Base-by-base conservation (phyloP, 192 early-diverging fungal genomes). In the Backusella morwellensis region DNA sequence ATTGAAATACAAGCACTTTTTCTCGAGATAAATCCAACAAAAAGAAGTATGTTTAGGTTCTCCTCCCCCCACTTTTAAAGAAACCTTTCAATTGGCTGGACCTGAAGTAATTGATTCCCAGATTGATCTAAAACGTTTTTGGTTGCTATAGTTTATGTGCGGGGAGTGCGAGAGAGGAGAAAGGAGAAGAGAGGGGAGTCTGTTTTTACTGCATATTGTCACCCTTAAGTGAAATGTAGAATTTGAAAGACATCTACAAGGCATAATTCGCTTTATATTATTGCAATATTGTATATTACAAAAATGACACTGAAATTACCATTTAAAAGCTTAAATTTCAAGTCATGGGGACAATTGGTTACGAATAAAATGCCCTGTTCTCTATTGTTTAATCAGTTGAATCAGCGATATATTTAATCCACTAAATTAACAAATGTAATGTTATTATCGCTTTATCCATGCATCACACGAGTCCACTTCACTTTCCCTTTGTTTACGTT, bases 81-180 rank as follows among this genome's bases (percentile, higher is more conserved):
- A 56, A 21, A 21, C 8, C 8, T 56, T 56, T 56, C 54, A 21
- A 56, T 56, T 56, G 54, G 54, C 54, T 56, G 54, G 54, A 56
- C 54, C 54, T 56, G 54, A 56, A 56, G 54, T 56, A 56, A 56
- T 56, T 56, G 54, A 56, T 56, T 56, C 54, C 54, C 54, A 56
- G 54, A 56, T 56, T 56, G 54, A 56, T 56, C 54, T 56, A 56
- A 56, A 56, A 56, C 54, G 54, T 56, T 56, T 56, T 56, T 56
- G 54, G 54, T 56, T 56, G 54, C 54, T 56, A 56, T 56, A 21
- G 54, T 56, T 56, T 56, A 56, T 21, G 54, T 56, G 54, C 2
- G 54, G 54, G 54, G 54, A 32, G 32, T 32, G 32, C 2, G 32
- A 32, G 32, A 32, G 32, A 56, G 21, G n/a, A 21, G 54, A 56